phyloP scores from a whole-genome alignment of 352 stramenopile species.

The Globisporangium apiculatum region DNA sequence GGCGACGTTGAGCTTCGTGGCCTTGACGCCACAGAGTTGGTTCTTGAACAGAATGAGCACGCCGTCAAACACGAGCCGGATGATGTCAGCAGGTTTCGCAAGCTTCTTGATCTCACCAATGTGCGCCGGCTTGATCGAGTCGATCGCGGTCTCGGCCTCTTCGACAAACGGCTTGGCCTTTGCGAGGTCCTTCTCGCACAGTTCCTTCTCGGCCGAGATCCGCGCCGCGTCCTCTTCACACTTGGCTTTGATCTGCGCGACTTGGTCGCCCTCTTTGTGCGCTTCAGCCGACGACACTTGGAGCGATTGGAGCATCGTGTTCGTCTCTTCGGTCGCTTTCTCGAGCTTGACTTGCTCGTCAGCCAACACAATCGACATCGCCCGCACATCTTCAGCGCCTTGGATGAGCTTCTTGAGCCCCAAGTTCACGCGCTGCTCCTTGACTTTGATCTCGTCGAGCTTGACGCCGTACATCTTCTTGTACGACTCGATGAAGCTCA shows the following conservation, averaged over 20 bases:
- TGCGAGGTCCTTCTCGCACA: constrained; percentile 94
- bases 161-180: constrained; percentile 98
- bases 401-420: constrained; percentile 97
- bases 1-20: constrained; percentile 92
- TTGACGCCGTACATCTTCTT: constrained; percentile 96
- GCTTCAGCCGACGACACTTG: constrained; percentile 94
- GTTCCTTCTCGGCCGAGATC: constrained; percentile 94
- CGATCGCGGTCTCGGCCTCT: constrained; percentile 95
- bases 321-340: constrained; percentile 95
- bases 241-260: constrained; percentile 94
- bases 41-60: constrained; percentile 96
- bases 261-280: constrained; percentile 96
- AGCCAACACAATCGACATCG: constrained; percentile 96
- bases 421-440: constrained; percentile 95
- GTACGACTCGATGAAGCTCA: constrained; percentile 98
- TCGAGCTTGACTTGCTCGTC: constrained; percentile 96
- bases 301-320: constrained; percentile 96
- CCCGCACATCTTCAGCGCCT: constrained; percentile 94
- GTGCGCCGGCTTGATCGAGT: constrained; percentile 96
- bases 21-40: constrained; percentile 88
- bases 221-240: constrained; percentile 94
- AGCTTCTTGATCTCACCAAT: constrained; percentile 99
- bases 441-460: constrained; percentile 93
- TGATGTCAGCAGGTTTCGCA: constrained; percentile 97
- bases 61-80: constrained; percentile 97